Evolutionary conservation across 805 yeast genomes (phyloP), one percentile per base, ranked within the genome.

Genomic region (Zygoascus biomembranicola): DNA sequence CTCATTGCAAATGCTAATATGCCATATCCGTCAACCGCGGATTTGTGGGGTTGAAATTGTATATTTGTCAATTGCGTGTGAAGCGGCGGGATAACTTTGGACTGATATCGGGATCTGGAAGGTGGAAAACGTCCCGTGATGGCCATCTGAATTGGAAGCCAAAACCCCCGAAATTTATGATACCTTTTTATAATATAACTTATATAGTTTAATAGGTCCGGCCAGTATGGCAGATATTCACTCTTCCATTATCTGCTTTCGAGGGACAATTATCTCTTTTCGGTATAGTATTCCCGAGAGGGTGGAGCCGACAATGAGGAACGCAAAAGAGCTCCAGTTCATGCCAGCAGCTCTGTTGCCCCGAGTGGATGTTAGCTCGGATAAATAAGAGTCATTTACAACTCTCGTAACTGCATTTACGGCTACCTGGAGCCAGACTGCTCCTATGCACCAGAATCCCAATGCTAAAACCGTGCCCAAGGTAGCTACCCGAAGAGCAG

Each of bases 341-440:
- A 62, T 62, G 6, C 55, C 61, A 11, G 50, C 35, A 10, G 63
- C 58, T 1, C 63, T 46, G 1, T 44, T 18, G 9, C 65, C 65
- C 1, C 47, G 37, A 2, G 49, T 23, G 8, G 57, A 59, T 1
- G 39, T 18, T 13, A 62, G 39, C 2, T 56, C 56, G 1, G 54
- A 42, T n/a, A 52, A 44, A 35, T 60, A 55, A 2, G 65, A 51
- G n/a, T 46, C 50, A 14, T 50, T 35, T 10, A 57, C 59, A 51
- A 58, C 48, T 4, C 39, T 31, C 19, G 54, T 19, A 18, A 55
- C 54, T 2, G 61, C 57, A 11, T 53, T 49, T 5, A 56, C 42
- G 9, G 63, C 59, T 2, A 59, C 62, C 19, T 62, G 57, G 10
- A 56, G 51, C 65, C 64, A 61, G 23, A 62, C 51, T n/a, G 60